Base-by-base conservation (phyloP, 1,284 basidiomycete genomes). In the Pseudozyma sp. region DNA sequence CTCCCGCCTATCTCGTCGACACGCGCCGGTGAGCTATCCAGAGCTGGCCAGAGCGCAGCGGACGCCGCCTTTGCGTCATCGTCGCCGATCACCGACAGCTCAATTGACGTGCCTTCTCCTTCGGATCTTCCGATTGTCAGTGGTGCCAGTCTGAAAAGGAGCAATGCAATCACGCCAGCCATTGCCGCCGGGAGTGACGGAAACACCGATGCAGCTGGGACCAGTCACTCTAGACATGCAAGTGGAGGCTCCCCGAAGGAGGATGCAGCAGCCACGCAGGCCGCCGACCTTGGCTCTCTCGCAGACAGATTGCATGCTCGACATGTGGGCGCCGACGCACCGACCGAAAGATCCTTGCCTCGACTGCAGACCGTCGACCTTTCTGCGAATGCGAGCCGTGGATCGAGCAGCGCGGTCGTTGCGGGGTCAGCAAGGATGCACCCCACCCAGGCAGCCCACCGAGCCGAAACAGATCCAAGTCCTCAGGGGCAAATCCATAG, bases 81-180 rank as follows among this genome's bases (percentile, higher is more conserved):
- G 16, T 61, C 66, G 10, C 48, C 66, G 10, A 50, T 54, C 13
- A 24, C 57, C 10, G 57, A 55, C 13, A 52, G 43, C 30, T 31
- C 47, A 7, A 10, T 54, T 11, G 66, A 54, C 14, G 56, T 45
- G 8, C 59, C 74, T n/a, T 63, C 65, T 8, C 54, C 63, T 9
- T 60, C 61, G 14, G 62, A 71, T 39, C 45, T 65, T 29, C 66
- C 66, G 40, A 65, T 74, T n/a, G 58, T 67, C 35, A 47, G 54
- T 5, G 71, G 68, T 2, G 54, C 60, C 6, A 65, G 48, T 43
- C 47, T 77, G 46, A 77, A 70, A 43, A 45, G 75, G 14, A 77
- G 66, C 56, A 77, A 77, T 40, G 75, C 75, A 14, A 69, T 77
- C 55, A 66, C 57, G 44, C 63, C 71, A 5, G 66, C 61, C 7